Conservation (phyloP, 2,329 filamentous ascomycete species). For the Nigrospora sphaerica region DNA sequence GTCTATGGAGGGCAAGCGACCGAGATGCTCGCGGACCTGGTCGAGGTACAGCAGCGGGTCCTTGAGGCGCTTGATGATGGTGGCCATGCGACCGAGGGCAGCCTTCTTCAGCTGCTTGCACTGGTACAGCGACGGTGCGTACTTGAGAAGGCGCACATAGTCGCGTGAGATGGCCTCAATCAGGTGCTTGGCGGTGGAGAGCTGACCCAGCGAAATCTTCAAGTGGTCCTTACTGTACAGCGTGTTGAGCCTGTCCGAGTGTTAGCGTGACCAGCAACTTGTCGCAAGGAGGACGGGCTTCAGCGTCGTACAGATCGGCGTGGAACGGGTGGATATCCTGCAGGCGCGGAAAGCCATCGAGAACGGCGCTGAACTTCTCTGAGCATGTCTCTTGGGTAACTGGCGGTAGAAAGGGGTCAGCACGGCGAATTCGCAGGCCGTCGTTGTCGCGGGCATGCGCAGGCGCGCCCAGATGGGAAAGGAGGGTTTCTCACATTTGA, state of each 20-base stretch:
- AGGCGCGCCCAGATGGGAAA: too few species aligned
- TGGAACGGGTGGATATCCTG: conserved; percentile 95
- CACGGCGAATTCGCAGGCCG: too few species aligned
- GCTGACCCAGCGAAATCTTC: conserved; percentile 89
- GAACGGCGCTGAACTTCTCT: conserved; percentile 85
- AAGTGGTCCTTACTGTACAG: conserved; percentile 99
- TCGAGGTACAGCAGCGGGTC: conserved; percentile 93
- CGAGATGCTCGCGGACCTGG: conserved; percentile 93
- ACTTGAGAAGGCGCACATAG: conserved; percentile 93
- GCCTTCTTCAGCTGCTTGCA: conserved; percentile 98
- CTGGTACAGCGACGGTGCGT: conserved; percentile 94
- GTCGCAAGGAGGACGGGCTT: too few species aligned
- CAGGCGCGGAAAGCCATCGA: conserved; percentile 87
- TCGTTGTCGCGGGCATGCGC: too few species aligned
- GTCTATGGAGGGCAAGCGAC: conserved; percentile 96
- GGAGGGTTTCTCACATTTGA: conserved; percentile 55
- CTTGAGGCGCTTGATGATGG: conserved; percentile 88
- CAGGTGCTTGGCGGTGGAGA: conserved; percentile 91
- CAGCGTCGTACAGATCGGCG: conserved; percentile 40
- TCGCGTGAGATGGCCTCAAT: conserved; percentile 95
- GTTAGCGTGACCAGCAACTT: too few species aligned
- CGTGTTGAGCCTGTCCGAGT: conserved; percentile 76
- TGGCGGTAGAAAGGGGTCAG: too few species aligned
- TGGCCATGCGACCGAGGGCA: conserved; percentile 95
- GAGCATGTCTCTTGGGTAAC: conserved; percentile 90